Evolutionary conservation across 2,329 filamentous ascomycete species (phyloP), one percentile per base, ranked within the genome.

Genomic region (Colletotrichum sp.): DNA sequence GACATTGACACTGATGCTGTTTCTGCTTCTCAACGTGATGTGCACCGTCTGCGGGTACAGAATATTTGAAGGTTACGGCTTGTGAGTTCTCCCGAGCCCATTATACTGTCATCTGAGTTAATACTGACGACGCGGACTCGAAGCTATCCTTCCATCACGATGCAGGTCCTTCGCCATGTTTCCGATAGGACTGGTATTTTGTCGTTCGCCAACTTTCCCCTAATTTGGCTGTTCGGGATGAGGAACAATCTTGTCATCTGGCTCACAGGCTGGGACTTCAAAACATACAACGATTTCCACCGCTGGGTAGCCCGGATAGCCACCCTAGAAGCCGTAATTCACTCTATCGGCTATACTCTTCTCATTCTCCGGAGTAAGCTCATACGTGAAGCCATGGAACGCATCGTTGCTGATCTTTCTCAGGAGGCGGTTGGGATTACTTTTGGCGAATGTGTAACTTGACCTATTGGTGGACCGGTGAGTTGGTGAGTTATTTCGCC

Each of bases 201-300:
- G 26, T 90, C 91, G 0, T 90, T 92, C 78, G 90, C 90, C 5
- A 93, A 93, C 77, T 87, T 94, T 9, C 91, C 92, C 0, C 79
- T 93, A 3, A 84, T 94, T 0, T 94, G 92, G 92, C 82, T 94
- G 0, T 94, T 95, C 78, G 91, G 90, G 1, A 90, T 91, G 80
- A 87, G 93, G 10, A 95, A 95, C 78, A 94, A 95, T 68, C 80
- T 92, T 0, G 87, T 94, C 18, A 85, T 94, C 69, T 93, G 91
- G 91, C 80, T 92, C 1, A 94, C 93, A 0, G 92, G 93, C 0
- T 95, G 93, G 92, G 91, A 90, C 13, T 94, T 93, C 80, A 88
- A 88, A 2, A 92, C 91, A 0, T 94, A 92, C 79, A 94, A 91
- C 78, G 88, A 91, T 52, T 94, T 94, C 71, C 93, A 95, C 81